A percentile compares a stretch with the other conserved stretches of the same genome.
These are phyloP conservation scores for Kentomonas sorsogonicus DNA, from an alignment of 208 protist species.

Conservation along the genomic window DNA sequence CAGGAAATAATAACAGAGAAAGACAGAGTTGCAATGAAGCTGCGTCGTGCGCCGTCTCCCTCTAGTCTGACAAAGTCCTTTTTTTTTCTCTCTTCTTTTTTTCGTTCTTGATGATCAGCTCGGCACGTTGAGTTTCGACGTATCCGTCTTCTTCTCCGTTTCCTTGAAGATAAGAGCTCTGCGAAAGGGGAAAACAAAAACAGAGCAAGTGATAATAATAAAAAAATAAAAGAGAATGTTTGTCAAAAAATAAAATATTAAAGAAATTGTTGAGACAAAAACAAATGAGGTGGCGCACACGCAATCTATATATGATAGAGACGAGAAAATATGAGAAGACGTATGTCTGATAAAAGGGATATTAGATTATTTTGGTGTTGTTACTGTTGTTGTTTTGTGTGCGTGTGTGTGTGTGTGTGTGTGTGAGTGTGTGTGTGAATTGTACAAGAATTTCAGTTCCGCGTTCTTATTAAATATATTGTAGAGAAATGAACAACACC, in stretches of 20 bases:
- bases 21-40: not conserved
- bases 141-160: too few relatives aligned
- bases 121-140: too few relatives aligned
- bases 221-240: constrained; percentile 3
- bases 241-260: constrained; percentile 8
- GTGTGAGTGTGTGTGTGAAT: not conserved
- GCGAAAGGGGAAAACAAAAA: not conserved
- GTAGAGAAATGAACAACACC: not conserved
- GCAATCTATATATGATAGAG: too few relatives aligned
- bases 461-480: not conserved
- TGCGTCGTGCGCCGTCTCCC: too few relatives aligned
- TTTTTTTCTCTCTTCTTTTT: too few relatives aligned
- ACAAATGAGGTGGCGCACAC: too few relatives aligned
- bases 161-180: too few relatives aligned
- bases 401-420: not conserved
- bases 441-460: not conserved
- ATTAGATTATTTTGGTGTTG: not conserved
- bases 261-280: not conserved
- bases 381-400: not conserved
- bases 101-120: too few relatives aligned
- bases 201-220: constrained; percentile 1
- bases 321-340: too few relatives aligned
- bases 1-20: not conserved
- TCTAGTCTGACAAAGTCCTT: too few relatives aligned
- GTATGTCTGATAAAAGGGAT: not conserved